These are phyloP conservation scores for Pelargonium nanum DNA, from an alignment of 345 rosid species.

Conservation along the genomic window DNA sequence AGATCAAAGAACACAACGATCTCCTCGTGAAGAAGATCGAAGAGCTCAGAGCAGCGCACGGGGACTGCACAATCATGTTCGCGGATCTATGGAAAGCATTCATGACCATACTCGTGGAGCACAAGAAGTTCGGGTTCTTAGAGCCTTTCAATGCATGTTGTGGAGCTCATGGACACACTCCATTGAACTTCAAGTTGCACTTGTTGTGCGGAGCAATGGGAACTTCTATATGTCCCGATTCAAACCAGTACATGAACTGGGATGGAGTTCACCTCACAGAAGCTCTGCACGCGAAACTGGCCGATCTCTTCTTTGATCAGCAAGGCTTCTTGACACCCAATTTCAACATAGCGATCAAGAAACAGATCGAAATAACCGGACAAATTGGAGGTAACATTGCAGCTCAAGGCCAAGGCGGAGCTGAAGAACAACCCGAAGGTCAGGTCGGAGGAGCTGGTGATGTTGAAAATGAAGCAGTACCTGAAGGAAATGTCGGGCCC, in stretches of 20 bases:
- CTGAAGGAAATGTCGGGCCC: no score
- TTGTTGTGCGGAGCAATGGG: constrained; percentile 22
- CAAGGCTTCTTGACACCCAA: constrained; percentile 26
- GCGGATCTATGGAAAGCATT: constrained; percentile 29
- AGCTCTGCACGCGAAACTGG: constrained; percentile 19
- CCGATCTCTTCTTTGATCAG: constrained; percentile 19
- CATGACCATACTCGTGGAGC: constrained; percentile 16
- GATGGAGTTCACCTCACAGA: constrained; percentile 45
- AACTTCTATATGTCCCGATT: constrained; percentile 17
- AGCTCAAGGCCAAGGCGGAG: no score
- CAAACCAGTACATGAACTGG: constrained; percentile 20
- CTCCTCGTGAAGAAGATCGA: constrained; percentile 23
- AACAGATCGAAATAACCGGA: background rate
- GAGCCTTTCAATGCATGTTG: constrained; percentile 35
- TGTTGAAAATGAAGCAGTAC: no score
- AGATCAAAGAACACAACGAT: constrained; percentile 24
- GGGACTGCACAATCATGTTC: constrained; percentile 9
- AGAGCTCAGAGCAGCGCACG: constrained; percentile 5
- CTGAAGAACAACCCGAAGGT: no score
- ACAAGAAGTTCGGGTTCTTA: constrained; percentile 11
- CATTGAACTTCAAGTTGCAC: constrained; percentile 24
- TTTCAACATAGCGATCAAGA: constrained; percentile 13
- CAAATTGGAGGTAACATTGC: no score
- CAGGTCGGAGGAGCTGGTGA: no score
- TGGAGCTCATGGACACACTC: constrained; percentile 22